Evolutionary conservation across 1,284 basidiomycete genomes (phyloP).

Genomic region (Ceratobasidium sp.): DNA sequence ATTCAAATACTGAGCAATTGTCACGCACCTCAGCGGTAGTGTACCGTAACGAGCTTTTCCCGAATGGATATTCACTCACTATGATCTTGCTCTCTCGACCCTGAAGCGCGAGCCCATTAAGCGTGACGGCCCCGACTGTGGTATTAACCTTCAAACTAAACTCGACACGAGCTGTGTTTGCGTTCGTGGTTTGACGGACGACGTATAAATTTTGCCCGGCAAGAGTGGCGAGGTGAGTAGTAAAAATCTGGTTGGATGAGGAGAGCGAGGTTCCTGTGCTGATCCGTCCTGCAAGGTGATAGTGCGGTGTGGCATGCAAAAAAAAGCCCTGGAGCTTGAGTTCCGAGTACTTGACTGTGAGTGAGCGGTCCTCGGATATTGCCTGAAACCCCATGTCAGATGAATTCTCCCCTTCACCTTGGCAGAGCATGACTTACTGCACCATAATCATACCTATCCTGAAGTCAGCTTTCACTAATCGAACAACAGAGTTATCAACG

Average conservation of each 20-base stretch:
- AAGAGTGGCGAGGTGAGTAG: constrained; percentile 51
- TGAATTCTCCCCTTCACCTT: constrained; percentile 6
- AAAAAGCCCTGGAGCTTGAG: constrained; percentile 42
- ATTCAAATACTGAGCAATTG: not conserved
- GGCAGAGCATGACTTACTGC: not conserved
- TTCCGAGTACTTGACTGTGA: constrained; percentile 41
- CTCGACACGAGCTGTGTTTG: constrained; percentile 9
- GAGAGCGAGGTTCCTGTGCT: constrained; percentile 11
- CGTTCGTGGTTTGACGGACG: constrained; percentile 25
- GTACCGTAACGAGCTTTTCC: constrained; percentile 24
- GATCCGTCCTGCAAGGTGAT: constrained; percentile 37
- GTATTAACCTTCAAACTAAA: constrained; percentile 18
- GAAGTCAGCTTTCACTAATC: not conserved
- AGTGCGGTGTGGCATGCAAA: constrained; percentile 40
- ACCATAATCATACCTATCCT: constrained; percentile 34
- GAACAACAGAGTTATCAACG: constrained; percentile 13
- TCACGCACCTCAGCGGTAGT: constrained; percentile 33
- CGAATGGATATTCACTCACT: constrained; percentile 34
- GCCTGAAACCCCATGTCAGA: constrained; percentile 24
- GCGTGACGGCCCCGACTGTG: not conserved
- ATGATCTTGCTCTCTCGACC: constrained; percentile 30
- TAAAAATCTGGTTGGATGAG: constrained; percentile 46
- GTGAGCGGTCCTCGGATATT: constrained; percentile 41
- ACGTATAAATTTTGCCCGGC: constrained; percentile 41
- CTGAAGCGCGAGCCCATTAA: not conserved